Percentiles rank a stretch among this genome's conserved stretches.
These are phyloP conservation scores for Phyllosticta paracitricarpa DNA, from an alignment of 2,329 filamentous ascomycete genomes.

Conservation along the genomic window DNA sequence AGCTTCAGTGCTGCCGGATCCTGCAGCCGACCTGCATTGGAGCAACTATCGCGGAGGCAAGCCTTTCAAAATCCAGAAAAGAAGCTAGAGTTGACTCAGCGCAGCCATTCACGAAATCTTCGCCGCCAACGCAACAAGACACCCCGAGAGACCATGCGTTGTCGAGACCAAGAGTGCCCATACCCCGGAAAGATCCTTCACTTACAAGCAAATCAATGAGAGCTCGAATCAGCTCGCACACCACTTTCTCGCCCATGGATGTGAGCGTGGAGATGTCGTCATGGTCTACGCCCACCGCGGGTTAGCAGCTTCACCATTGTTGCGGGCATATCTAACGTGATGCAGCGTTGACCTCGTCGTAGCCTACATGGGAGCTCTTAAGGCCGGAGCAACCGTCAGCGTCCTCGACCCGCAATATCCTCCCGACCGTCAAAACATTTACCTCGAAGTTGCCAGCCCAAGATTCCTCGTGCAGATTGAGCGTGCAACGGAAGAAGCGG, in stretches of 20 bases:
- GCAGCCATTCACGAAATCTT: constrained; percentile 62
- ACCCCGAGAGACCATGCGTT: constrained; percentile 60
- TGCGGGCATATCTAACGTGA: not conserved
- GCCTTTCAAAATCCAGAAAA: not conserved
- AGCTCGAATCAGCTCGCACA: constrained; percentile 72
- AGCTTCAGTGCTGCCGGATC: constrained; percentile 44
- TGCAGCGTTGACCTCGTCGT: constrained; percentile 58
- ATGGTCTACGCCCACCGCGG: constrained; percentile 84
- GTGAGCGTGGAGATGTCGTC: constrained; percentile 74
- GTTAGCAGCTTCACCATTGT: not conserved
- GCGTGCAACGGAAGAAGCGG: constrained; percentile 59
- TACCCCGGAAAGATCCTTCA: constrained; percentile 57
- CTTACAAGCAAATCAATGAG: constrained; percentile 78
- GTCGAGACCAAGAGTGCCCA: constrained; percentile 50
- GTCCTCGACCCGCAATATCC: constrained; percentile 75
- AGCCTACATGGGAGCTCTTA: constrained; percentile 65
- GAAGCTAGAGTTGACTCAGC: not conserved
- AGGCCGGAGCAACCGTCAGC: constrained; percentile 50
- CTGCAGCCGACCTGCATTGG: constrained; percentile 59
- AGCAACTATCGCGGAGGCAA: constrained; percentile 45
- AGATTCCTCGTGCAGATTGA: constrained; percentile 63
- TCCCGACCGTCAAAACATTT: constrained; percentile 69
- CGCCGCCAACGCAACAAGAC: constrained; percentile 51
- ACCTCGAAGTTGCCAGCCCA: constrained; percentile 70
- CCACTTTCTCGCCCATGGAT: constrained; percentile 63